phyloP scores from a whole-genome alignment of 306 rosid species.

The Carpinus viminea region DNA sequence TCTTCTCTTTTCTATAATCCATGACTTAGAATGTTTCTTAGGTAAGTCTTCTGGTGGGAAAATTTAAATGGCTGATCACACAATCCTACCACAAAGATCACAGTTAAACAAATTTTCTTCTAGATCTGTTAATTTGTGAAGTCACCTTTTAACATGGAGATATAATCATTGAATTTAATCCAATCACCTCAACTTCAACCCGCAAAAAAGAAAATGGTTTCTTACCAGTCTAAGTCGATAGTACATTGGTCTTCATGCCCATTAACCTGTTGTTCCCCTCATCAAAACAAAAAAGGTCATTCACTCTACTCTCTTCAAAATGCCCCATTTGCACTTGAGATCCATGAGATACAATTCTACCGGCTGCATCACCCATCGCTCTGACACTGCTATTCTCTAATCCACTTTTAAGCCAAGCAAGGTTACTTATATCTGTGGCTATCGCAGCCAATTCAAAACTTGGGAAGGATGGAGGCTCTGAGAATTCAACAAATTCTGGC shows the following conservation, averaged over 20 bases:
- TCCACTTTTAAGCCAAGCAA: conserved; percentile 97
- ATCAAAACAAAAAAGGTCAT: conserved; percentile 21
- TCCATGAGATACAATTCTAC: conserved; percentile 43
- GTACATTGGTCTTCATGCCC: conserved; percentile 32
- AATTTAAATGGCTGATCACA: neutral
- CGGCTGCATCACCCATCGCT: conserved; percentile 61
- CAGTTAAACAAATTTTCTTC: neutral
- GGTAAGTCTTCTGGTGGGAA: neutral
- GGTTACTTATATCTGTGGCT: conserved; percentile 85
- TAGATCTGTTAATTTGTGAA: neutral
- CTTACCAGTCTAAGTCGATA: conserved; percentile 24
- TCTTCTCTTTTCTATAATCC: neutral
- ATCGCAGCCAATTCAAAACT: conserved; percentile 91
- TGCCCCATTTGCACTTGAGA: conserved; percentile 52
- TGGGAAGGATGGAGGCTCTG: conserved; percentile 72
- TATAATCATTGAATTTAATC: neutral
- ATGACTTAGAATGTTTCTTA: neutral
- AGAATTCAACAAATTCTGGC: conserved; percentile 80
- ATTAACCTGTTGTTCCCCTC: conserved; percentile 22
- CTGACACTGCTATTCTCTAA: conserved; percentile 76
- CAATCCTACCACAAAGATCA: neutral
- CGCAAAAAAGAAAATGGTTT: neutral
- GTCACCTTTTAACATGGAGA: neutral
- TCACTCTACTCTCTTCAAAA: conserved; percentile 31
- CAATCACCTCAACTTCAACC: conserved; percentile 4